Evolutionary conservation across 1,284 basidiomycete genomes (phyloP), one percentile per base, ranked within the genome.

Genomic region (Fistulinella cinereoalba): DNA sequence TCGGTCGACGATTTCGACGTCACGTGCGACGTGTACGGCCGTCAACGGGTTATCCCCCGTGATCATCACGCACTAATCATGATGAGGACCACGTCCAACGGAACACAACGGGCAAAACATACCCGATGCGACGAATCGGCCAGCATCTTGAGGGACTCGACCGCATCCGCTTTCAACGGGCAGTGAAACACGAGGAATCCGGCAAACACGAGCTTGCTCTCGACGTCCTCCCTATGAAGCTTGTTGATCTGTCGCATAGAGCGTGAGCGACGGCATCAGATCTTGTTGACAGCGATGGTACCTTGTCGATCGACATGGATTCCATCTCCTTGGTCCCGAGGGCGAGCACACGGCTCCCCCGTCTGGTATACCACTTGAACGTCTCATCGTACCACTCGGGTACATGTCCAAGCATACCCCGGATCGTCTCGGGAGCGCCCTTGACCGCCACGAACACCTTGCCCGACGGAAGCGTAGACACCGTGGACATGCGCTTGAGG

Each of bases 171-270:
- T 70, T 97, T 97, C 55, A 97, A 79, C 2, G 95, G 94, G 64
- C 93, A 97, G 64, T 96, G 92, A 81, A 97, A 97, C 12, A 97
- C 91, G 52, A 97, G 73, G 76, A 97, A 97, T 11, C 94, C 94
- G 24, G 81, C 91, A 62, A 97, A 97, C 4, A 66, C 71, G 31
- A 97, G 75, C 6, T 73, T 63, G 49, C 80, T 81, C 68, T 97
- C 95, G 31, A 92, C 89, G 29, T 83, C 70, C 38, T 91, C 85
- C 43, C 94, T 76, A 33, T 81, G 69, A 22, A 95, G 69, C 54
- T 89, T 90, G 64, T 92, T 92, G 62, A 97, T 88, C 90, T 94
- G 53, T 41, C 33, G 22, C 46, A 37, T 1, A 4, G 13, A 13
- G 19, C 22, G 16, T n/a, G 5, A 33, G 7, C 7, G 33, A 28